Evolutionary conservation across 306 rosid genomes (phyloP), one percentile per base, ranked within the genome.

Genomic region (Quercus alba): DNA sequence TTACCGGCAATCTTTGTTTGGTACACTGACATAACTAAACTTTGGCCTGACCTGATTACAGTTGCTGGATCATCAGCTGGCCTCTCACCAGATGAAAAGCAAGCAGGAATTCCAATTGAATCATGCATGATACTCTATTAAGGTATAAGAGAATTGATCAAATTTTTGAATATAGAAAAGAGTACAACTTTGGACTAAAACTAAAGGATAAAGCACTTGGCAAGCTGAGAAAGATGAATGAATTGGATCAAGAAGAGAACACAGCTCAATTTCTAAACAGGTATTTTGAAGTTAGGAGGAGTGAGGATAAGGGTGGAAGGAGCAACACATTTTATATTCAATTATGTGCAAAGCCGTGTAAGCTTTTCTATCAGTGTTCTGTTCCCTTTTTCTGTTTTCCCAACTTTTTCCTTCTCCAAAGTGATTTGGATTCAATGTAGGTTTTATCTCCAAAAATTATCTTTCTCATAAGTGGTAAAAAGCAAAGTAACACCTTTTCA

Each of bases 1-100:
- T 83, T 89, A 30, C 90, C 97, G 8, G 94, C 97, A 15, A 94
- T 75, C 85, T 91, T 88, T 72, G 97, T 93, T 77, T 88, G 84
- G 19, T 93, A 94, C 30, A 86, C 89, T 6, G 93, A 86, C 90
- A 87, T 87, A 68, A 83, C 78, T 23, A 90, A 81, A 9, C 95
- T 89, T 73, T 90, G 93, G 2, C 97, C 94, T 33, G 97, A 85
- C 79, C 90, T 89, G 26, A 89, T 86, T 52, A 82, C 86, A 15
- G 88, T 71, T 14, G 85, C 75, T 13, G 88, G 87, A 61, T 88
- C 90, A 46, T 88, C 90, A 13, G 5, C 79, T 26, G 79, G 75
- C 78, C 81, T 87, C 59, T 78, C 89, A 11, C 88, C 76, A 21
- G 89, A 89, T 35, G 97, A 86, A 75, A 94, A 91, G 77, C 95